Evolutionary conservation across 139 green algal species (phyloP), one percentile per base, ranked within the genome.

Genomic region (Closterium sp.): DNA sequence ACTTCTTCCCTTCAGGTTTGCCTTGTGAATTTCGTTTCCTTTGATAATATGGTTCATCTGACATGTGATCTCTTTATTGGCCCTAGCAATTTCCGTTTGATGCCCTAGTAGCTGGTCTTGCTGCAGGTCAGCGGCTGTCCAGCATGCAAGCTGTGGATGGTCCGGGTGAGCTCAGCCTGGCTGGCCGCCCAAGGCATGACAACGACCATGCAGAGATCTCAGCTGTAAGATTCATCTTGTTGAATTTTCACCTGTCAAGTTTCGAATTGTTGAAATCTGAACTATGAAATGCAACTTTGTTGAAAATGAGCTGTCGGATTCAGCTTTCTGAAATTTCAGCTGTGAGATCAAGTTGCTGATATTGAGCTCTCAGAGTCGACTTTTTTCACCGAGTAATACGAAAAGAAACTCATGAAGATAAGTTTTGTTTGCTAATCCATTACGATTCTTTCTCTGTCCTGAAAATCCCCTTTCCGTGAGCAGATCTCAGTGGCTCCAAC

Each of bases 401-500:
- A n/a, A n/a, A n/a, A n/a, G n/a, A n/a, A n/a, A n/a, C n/a, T n/a
- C n/a, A n/a, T n/a, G n/a, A n/a, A n/a, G n/a, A n/a, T n/a, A n/a
- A n/a, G n/a, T n/a, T n/a, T n/a, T n/a, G n/a, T n/a, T n/a, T n/a
- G n/a, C n/a, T n/a, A n/a, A n/a, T n/a, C n/a, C n/a, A n/a, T n/a
- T n/a, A n/a, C n/a, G n/a, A n/a, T n/a, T n/a, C n/a, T n/a, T n/a
- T n/a, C n/a, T n/a, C 55, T 76, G 55, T 76, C 55, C 55, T 76
- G 12, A 19, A 28, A 19, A 76, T 19, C 16, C 0, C 55, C 55
- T 23, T 28, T 31, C 19, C 34, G 9, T 34, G 86, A 84, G 28
- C 87, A 90, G 87, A 94, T 96, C 21, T 89, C 35, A 19, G 90
- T 96, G 16, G 90, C 90, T 32, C 95, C 95, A n/a, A 96, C 95